Conservation (phyloP, 2,329 filamentous ascomycete genomes). For the Aspergillus alliaceus region DNA sequence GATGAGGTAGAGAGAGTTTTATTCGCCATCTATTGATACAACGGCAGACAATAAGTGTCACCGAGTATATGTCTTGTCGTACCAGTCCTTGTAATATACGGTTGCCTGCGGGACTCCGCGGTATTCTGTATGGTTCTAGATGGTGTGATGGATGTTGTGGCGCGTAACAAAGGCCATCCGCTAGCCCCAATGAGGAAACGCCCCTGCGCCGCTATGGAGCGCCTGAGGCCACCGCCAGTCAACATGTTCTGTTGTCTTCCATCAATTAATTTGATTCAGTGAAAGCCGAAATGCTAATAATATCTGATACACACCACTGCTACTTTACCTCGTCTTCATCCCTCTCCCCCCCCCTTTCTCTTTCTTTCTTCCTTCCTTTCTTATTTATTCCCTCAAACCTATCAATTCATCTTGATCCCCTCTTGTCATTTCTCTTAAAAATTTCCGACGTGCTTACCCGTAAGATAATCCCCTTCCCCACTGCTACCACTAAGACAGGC, state of each 20-base stretch:
- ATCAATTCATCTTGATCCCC: background rate
- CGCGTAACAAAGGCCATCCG: background rate
- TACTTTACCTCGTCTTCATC: background rate
- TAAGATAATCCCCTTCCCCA: background rate
- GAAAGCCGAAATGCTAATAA: background rate
- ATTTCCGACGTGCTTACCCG: background rate
- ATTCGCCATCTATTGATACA: too few relatives aligned
- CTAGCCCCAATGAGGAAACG: background rate
- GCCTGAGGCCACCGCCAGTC: background rate
- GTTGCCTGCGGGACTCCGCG: too few relatives aligned
- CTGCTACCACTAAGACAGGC: background rate
- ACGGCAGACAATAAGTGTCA: too few relatives aligned
- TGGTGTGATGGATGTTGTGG: background rate
- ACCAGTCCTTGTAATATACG: too few relatives aligned
- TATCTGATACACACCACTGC: background rate
- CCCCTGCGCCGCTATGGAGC: background rate
- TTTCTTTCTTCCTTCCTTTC: background rate
- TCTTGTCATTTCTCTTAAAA: background rate
- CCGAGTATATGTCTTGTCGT: too few relatives aligned
- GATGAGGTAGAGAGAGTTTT: too few relatives aligned
- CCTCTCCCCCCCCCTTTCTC: background rate
- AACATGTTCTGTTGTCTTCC: background rate
- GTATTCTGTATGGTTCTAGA: background rate
- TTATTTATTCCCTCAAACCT: background rate
- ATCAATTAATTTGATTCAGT: conserved; percentile 1